Percentiles rank a stretch among this genome's conserved stretches.
These are phyloP conservation scores for Aciculosporium take DNA, from an alignment of 2,329 filamentous ascomycete genomes.

Conservation along the genomic window DNA sequence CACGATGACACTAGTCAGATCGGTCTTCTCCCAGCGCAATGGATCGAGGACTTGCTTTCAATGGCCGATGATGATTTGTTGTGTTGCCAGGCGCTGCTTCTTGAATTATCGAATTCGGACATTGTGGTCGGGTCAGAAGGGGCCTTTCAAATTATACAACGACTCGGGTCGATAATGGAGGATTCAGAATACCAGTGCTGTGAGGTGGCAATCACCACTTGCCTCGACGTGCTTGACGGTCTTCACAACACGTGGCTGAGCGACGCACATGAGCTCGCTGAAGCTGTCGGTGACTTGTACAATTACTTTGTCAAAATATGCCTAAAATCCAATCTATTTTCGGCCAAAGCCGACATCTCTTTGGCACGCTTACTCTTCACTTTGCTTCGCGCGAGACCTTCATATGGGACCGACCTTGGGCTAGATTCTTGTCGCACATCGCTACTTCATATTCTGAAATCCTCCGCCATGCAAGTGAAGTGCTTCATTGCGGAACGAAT, in stretches of 20 bases:
- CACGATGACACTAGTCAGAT: constrained; percentile 29
- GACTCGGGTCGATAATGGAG: constrained; percentile 36
- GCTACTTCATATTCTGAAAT: constrained; percentile 57
- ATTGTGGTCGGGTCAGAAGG: constrained; percentile 33
- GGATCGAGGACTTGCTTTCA: constrained; percentile 34
- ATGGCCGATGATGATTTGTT: constrained; percentile 40
- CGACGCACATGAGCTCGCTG: constrained; percentile 44
- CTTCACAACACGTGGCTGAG: constrained; percentile 51
- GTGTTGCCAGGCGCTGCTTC: constrained; percentile 32
- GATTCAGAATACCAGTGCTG: constrained; percentile 53
- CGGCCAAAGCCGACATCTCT: constrained; percentile 50
- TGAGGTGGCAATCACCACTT: constrained; percentile 55
- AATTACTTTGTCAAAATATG: constrained; percentile 56
- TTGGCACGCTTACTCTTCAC: constrained; percentile 56
- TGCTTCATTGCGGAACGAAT: constrained; percentile 58
- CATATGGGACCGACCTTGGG: constrained; percentile 47
- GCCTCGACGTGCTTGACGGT: constrained; percentile 52
- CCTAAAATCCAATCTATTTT: constrained; percentile 54
- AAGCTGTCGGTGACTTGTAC: constrained; percentile 62
- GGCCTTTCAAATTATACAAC: constrained; percentile 33
- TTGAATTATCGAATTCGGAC: constrained; percentile 40
- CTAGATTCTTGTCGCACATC: constrained; percentile 51
- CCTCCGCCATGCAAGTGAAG: constrained; percentile 56
- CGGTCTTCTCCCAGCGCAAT: constrained; percentile 34
- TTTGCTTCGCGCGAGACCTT: constrained; percentile 51